Base-by-base conservation (phyloP, 2,329 filamentous ascomycete species). In the Dothidotthia symphoricarpi region DNA sequence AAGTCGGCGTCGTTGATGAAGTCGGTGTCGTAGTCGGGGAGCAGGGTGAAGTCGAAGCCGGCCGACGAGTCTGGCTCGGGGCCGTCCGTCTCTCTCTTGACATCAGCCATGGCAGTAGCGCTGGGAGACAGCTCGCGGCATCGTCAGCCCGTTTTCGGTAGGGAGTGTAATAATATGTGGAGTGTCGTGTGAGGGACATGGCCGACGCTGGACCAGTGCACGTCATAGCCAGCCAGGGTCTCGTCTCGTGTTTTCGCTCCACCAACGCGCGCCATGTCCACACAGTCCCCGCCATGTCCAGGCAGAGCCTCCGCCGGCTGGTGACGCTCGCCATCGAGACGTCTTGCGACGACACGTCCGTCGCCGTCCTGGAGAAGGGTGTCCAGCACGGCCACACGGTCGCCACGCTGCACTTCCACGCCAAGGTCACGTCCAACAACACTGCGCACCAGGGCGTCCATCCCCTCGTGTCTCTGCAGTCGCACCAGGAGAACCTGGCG, bases 261-360 rank as follows among this genome's bases (percentile, higher is more conserved):
- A 22, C 29, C 28, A 31, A 38, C 35, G 28, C 31, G 28, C 28
- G 25, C 24, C 32, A 28, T 31, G 17, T 14, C 33, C 37, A 28
- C 43, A 36, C 16, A 12, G 24, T 3, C 16, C 9, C 15, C n/a
- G 2, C 17, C 17, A 1, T n/a, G 4, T 12, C 28, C 6, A 15
- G 25, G 8, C 9, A 28, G 28, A 11, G 31, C 26, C 31, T 36
- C 15, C 64, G 67, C 27, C 34, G 39, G 27, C 48, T 72, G 31
- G 57, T 67, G 42, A 75, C 73, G 4, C 76, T 91, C 32, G 86
- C 86, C 35, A 89, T 93, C 59, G 87, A 93, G 65, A 85, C 85
- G 8, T 89, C 85, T 3, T 93, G 91, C 75, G 91, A 97, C 69
- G 91, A 97, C 71, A 95, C 90, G 1, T 90, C 86, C 41, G 89